phyloP scores from a whole-genome alignment of 2,329 filamentous ascomycete genomes.

The Calonectria leucothoes region DNA sequence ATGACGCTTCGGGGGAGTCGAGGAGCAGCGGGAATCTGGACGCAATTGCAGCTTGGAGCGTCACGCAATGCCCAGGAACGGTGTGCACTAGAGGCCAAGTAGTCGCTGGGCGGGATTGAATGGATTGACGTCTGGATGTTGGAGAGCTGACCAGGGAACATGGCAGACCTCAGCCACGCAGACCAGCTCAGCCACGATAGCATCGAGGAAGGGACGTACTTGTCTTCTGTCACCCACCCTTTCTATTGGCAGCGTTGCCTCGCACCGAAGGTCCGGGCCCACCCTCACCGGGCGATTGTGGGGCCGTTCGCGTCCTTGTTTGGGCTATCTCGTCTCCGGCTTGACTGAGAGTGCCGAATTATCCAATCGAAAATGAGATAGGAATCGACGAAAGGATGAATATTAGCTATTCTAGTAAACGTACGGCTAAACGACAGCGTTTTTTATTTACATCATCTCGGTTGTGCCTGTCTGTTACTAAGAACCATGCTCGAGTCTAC shows the following conservation, averaged over 20 bases:
- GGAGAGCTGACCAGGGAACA: constrained; percentile 14
- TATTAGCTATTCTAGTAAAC: not conserved
- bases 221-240: not conserved
- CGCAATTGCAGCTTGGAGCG: constrained; percentile 10
- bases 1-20: not conserved
- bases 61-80: not conserved
- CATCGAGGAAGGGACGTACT: constrained; percentile 2
- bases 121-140: not conserved
- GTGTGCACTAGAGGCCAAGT: not conserved
- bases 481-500: too few relatives aligned
- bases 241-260: not conserved
- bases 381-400: not conserved
- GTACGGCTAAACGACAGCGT: not conserved
- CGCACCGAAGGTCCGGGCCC: not conserved
- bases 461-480: not conserved
- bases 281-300: not conserved
- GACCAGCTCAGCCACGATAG: constrained; percentile 21
- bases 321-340: not conserved
- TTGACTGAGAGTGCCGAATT: not conserved
- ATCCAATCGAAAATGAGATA: not conserved
- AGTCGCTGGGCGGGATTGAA: not conserved
- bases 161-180: constrained; percentile 29
- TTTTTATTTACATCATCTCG: not conserved
- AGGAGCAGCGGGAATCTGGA: not conserved
- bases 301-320: not conserved